Evolutionary conservation across 331 rosid genomes (phyloP), one percentile per base, ranked within the genome.

Genomic region (Malus hybrid): DNA sequence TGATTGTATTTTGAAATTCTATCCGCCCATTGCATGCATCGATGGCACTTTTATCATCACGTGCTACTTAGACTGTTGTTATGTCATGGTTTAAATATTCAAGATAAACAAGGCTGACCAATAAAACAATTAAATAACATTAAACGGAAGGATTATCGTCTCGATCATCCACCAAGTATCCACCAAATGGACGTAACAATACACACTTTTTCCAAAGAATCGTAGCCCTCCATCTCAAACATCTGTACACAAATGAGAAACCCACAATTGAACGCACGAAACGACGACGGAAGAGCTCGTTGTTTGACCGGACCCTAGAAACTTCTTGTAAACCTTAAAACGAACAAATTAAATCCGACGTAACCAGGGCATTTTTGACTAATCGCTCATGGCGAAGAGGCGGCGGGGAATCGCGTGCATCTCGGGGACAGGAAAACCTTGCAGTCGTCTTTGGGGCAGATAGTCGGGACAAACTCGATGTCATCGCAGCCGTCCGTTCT

Each of bases 371-470:
- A 46, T 1, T 46, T 46, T 16, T 11, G 73, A 34, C 68, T 0
- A 32, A 16, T 24, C 20, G 2, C 2, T 29, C 52, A 78, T 15
- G 32, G 64, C 54, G 7, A 59, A 27, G 83, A 80, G 4, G 84
- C 72, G 7, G 55, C 44, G 0, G 96, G 97, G 52, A 80, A 90
- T 6, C 87, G 84, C 57, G 85, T 11, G 78, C 90, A 78, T 6
- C 97, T 87, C 65, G 60, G 76, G 18, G 84, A 85, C 5, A 94
- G 34, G 32, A 44, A 87, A 7, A 94, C 91, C 84, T 5, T 81
- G 85, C 99, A 92, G 76, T 94, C 97, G 75, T 94, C 99, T 32
- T 84, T 92, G 0, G 99, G 99, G 54, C 95, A 90, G 36, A 92
- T 90, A 0, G 97, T 92, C 3, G 99, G 99, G 0, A 86, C 88